Base-by-base conservation (phyloP, 345 rosid genomes). In the Punica granatum region DNA sequence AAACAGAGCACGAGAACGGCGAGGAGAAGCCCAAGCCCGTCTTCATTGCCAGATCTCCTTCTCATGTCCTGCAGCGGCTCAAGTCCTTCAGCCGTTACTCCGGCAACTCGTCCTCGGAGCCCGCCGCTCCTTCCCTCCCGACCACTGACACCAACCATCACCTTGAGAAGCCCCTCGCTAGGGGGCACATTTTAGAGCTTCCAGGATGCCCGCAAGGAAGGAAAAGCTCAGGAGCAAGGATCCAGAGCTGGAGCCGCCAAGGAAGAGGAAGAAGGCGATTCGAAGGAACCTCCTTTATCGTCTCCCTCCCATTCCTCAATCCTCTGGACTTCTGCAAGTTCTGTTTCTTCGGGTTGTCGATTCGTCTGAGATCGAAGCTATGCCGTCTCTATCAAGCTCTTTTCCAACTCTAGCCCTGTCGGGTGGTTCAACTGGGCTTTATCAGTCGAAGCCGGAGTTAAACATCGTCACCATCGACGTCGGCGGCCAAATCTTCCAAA, bases 401-500 rank as follows among this genome's bases (percentile, higher is more conserved):
- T 14, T 63, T 28, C 19, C 37, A 18, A 43, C 65, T 62, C 43
- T 43, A 3, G 18, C 6, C 28, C 39, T 9, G 48, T 36, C 44
- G 18, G 31, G 41, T 11, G 34, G 2, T 39, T 30, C 67, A 7
- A 19, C 12, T 28, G 62, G 62, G 67, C 31, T 56, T 44, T 63
- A 26, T 23, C 67, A n/a, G 39, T 35, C 60, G 43, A 63, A 34
- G 21, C 37, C 33, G 44, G 75, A 67, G 60, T 23, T 62, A 41
- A 78, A 82, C 18, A 59, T 83, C 3, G 75, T 87, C 25, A 81
- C 92, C 23, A 64, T 92, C 61, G 83, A 88, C 65, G 96, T 90
- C 6, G 97, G 97, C 51, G 88, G 88, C 30, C 84, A 85, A 68
- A 80, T 87, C 32, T 88, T 93, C 69, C 97, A 90, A 35, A 87